These are phyloP conservation scores for Salvia rosmarinus DNA, from an alignment of 257 asterid species.

Conservation along the genomic window DNA sequence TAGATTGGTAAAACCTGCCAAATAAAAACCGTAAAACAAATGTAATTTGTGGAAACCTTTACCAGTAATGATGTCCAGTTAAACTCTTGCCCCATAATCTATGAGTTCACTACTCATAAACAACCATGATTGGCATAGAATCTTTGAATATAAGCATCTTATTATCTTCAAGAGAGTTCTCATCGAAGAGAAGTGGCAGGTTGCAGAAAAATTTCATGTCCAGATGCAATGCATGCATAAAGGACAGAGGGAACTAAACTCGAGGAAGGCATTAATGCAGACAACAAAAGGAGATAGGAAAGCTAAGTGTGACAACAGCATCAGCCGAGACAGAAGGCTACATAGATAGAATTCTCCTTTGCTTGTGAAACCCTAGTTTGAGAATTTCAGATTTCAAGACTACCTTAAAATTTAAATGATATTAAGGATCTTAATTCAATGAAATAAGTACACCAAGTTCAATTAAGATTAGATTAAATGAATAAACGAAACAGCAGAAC, in stretches of 20 bases:
- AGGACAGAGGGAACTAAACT: not conserved
- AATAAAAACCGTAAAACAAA: not conserved
- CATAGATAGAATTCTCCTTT: not conserved
- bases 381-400: not conserved
- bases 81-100: not conserved
- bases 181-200: not conserved
- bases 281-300: not conserved
- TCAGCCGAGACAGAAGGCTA: not conserved
- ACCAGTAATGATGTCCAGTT: not conserved
- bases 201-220: not conserved
- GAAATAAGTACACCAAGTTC: not conserved
- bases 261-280: not conserved
- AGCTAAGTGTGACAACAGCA: not conserved
- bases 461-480: not conserved
- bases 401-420: too few species aligned
- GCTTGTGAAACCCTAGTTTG: not conserved
- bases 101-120: not conserved
- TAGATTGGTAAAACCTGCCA: not conserved
- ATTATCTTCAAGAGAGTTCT: not conserved
- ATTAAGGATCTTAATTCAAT: not conserved
- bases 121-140: not conserved
- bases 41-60: not conserved
- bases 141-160: not conserved
- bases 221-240: not conserved
- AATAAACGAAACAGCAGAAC: not conserved